Evolutionary conservation across 2,329 filamentous ascomycete species (phyloP).

Genomic region (Phoma sp.): DNA sequence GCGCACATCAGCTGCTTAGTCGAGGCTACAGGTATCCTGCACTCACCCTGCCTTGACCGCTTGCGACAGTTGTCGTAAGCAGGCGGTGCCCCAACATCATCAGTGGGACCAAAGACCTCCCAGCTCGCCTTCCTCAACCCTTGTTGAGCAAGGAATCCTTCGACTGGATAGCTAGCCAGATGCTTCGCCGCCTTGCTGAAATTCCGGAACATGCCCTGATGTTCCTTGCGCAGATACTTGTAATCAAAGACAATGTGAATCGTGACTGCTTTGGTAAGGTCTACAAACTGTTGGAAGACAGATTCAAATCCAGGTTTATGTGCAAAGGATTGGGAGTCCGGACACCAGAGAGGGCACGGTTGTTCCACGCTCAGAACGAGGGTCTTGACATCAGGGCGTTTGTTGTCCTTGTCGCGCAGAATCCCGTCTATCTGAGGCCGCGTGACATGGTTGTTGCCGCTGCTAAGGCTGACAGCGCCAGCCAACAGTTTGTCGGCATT

Average conservation of each 20-base stretch:
- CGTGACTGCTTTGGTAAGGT: slow-evolving; percentile 19
- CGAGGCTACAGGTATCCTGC: not conserved
- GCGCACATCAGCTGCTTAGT: slow-evolving; percentile 1
- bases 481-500: slow-evolving; percentile 12
- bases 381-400: slow-evolving; percentile 12
- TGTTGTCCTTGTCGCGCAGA: slow-evolving; percentile 7
- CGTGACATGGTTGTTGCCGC: slow-evolving; percentile 1
- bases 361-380: slow-evolving; percentile 4
- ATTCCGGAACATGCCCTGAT: slow-evolving; percentile 14
- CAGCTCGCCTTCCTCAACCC: slow-evolving; percentile 20
- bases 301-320: slow-evolving; percentile 13
- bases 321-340: not conserved
- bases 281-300: slow-evolving; percentile 7
- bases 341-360: slow-evolving; percentile 3
- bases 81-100: slow-evolving; percentile 14
- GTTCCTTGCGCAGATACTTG: slow-evolving; percentile 11
- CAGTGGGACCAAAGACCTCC: slow-evolving; percentile 18
- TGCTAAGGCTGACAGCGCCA: slow-evolving; percentile 11
- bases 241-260: slow-evolving; percentile 18
- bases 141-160: slow-evolving; percentile 3
- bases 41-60: slow-evolving; percentile 14
- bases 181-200: slow-evolving; percentile 17
- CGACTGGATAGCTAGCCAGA: slow-evolving; percentile 13
- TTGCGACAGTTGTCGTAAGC: slow-evolving; percentile 18
- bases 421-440: slow-evolving; percentile 9